phyloP scores from a whole-genome alignment of 805 yeast genomes.

The Cyberlindnera mrakii region DNA sequence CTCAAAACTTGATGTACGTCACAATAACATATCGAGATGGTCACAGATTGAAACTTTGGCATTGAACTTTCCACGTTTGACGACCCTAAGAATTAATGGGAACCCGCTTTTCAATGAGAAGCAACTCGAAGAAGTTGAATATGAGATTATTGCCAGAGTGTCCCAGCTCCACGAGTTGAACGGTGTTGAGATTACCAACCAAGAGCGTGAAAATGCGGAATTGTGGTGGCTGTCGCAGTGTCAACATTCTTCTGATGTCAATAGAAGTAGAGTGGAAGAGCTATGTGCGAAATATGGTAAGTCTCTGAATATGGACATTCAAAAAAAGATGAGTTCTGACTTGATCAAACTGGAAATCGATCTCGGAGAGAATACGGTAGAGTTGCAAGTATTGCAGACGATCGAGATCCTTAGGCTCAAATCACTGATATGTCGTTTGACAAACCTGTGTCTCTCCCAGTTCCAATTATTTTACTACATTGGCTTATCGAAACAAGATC shows the following conservation, averaged over 20 bases:
- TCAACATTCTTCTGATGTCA: not conserved
- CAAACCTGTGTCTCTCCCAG: not conserved
- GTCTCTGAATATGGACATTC: not conserved
- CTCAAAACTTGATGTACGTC: conserved; percentile 41
- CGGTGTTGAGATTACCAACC: conserved; percentile 43
- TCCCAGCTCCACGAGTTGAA: conserved; percentile 39
- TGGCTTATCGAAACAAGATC: conserved; percentile 16
- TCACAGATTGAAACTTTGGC: conserved; percentile 38
- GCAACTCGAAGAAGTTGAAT: conserved; percentile 21
- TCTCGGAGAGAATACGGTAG: not conserved
- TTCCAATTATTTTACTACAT: conserved; percentile 11
- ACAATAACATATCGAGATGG: conserved; percentile 46
- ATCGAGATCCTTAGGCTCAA: conserved; percentile 31
- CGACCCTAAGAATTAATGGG: conserved; percentile 40
- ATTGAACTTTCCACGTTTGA: conserved; percentile 34
- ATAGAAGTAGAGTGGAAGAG: not conserved
- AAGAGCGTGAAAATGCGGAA: conserved; percentile 59
- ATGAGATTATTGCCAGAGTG: conserved; percentile 41
- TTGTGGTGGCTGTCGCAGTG: conserved; percentile 33
- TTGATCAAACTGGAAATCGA: conserved; percentile 4
- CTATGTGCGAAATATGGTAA: not conserved
- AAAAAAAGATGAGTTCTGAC: not conserved
- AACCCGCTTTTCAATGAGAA: conserved; percentile 41
- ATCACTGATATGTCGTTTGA: conserved; percentile 14
- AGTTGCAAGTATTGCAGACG: conserved; percentile 20